phyloP scores from a whole-genome alignment of 768 basidiomycete genomes.

The Royoungia palumana region DNA sequence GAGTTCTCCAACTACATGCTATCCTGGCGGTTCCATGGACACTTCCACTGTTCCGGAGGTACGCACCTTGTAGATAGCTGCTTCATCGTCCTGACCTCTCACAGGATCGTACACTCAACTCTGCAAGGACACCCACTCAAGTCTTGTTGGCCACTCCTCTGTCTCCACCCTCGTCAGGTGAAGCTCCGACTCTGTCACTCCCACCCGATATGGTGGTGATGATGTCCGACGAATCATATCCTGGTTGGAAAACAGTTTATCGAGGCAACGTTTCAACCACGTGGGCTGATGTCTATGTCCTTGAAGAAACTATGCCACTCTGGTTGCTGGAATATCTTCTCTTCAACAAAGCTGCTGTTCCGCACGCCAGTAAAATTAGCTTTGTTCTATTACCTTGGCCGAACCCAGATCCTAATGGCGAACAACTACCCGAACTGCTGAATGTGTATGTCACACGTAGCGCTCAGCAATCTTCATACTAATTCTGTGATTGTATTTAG shows the following conservation, averaged over 20 bases:
- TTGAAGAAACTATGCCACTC: conserved; percentile 79
- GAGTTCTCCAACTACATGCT: conserved; percentile 23
- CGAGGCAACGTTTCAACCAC: conserved; percentile 63
- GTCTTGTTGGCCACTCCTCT: conserved; percentile 52
- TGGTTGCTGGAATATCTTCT: conserved; percentile 91
- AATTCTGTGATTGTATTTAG: conserved; percentile 30
- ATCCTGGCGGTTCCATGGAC: conserved; percentile 13
- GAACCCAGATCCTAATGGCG: conserved; percentile 51
- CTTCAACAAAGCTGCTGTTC: conserved; percentile 52
- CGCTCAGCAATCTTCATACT: not conserved
- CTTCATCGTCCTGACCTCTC: conserved; percentile 1
- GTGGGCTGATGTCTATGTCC: conserved; percentile 45
- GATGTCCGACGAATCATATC: conserved; percentile 78
- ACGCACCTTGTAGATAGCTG: conserved; percentile 1
- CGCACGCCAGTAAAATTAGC: conserved; percentile 71
- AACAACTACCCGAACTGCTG: conserved; percentile 74
- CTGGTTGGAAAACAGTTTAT: conserved; percentile 75
- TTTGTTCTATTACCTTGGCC: conserved; percentile 84
- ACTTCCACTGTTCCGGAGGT: conserved; percentile 24
- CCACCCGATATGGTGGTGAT: conserved; percentile 61
- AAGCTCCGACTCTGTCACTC: conserved; percentile 65
- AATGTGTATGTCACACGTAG: conserved; percentile 62
- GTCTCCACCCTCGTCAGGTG: conserved; percentile 63
- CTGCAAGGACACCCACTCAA: conserved; percentile 51
- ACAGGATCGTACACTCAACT: conserved; percentile 27